phyloP scores from a whole-genome alignment of 306 rosid genomes.

The Comarum palustre region DNA sequence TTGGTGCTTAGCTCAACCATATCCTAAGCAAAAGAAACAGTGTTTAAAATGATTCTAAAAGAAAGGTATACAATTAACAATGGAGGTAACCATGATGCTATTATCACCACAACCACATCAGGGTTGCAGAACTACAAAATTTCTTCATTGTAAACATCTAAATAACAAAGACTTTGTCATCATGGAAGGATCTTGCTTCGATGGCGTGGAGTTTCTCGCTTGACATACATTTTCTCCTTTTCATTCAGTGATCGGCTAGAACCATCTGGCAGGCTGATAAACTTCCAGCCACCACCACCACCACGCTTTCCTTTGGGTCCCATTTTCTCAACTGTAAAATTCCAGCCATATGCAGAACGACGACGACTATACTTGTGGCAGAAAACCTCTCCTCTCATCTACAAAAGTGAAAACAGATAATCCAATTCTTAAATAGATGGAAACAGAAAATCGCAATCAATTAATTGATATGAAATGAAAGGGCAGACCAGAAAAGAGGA shows the following conservation, averaged over 20 bases:
- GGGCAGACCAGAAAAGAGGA: background rate
- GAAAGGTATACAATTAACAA: background rate
- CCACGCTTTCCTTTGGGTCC: conserved; percentile 82
- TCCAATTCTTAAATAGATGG: background rate
- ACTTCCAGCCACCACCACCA: conserved; percentile 84
- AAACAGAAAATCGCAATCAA: background rate
- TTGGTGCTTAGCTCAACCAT: background rate
- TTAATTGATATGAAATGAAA: background rate
- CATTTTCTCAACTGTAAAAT: conserved; percentile 73
- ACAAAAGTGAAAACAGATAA: conserved; percentile 30
- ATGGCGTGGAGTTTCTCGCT: conserved; percentile 77
- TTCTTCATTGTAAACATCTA: background rate
- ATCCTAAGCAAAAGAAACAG: background rate
- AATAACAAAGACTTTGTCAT: conserved; percentile 1
- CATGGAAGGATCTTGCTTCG: conserved; percentile 79
- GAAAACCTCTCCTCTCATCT: conserved; percentile 87
- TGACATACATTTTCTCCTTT: conserved; percentile 82
- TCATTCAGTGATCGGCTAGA: conserved; percentile 80
- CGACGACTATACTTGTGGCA: conserved; percentile 77
- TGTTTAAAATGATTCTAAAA: background rate
- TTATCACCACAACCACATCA: background rate
- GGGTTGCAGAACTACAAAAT: conserved; percentile 6
- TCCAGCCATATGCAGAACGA: conserved; percentile 71
- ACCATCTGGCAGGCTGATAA: conserved; percentile 82
- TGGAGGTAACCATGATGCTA: background rate